Base-by-base conservation (phyloP, 495 filamentous ascomycete species). In the Friedmanniomyces simplex region DNA sequence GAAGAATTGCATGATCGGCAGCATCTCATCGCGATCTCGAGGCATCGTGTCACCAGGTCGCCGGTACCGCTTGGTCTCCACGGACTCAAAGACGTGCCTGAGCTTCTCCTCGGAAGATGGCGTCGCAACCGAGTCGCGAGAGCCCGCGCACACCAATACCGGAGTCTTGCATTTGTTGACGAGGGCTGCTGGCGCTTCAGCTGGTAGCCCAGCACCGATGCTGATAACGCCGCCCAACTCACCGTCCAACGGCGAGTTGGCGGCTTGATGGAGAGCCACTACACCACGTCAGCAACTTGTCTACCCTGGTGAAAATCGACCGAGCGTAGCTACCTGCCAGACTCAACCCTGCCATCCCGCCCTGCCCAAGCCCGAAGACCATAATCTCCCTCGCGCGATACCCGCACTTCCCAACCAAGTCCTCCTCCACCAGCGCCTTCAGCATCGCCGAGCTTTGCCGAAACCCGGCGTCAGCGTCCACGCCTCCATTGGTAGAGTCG, bases 1-100 rank as follows among this genome's bases (percentile, higher is more conserved):
- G 67, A 96, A 87, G 71, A 96, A 98, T 66, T 82, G 77, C 91
- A 98, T 96, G 48, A 96, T 80, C 1, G 93, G 91, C 59, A 88
- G 59, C 82, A 93, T 89, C 77, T 98, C 91, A 21, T 95, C 89
- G 52, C 84, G 73, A 68, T 75, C 88, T 57, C 73, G 71, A 22
- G 90, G 87, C 93, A 96, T 96, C 10, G 78, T 78, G 74, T 96
- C 93, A 11, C 85, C 87, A 13, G 64, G 65, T 68, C 82, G 80
- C 57, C 71, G 74, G 86, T 93, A 98, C 65, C 80, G 79, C 53
- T 82, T 81, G 59, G 90, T 74, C 70, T 87, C 81, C 16, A 91
- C 82, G 64, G 79, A 76, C 63, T 79, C 75, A 72, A 95, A 98
- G 36, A 78, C 77, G 34, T 74, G 73, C 68, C 83, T 83, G 32